Base-by-base conservation (phyloP, 805 yeast genomes). In the Saturnispora hagleri region DNA sequence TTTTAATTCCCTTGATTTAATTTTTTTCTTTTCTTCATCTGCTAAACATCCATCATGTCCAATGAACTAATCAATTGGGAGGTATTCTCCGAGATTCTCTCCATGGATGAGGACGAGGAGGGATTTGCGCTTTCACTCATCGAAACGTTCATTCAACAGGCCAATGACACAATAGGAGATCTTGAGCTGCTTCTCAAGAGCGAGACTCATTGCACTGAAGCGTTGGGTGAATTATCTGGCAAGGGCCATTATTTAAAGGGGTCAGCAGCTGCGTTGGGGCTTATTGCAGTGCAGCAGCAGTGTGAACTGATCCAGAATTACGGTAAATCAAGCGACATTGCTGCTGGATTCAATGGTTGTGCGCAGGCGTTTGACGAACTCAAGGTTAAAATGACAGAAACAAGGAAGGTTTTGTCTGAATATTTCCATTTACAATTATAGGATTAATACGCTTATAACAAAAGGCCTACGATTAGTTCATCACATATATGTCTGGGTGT, bases 51-150 rank as follows among this genome's bases (percentile, higher is more conserved):
- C 13, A 22, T 22, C 8, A 41, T 41, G 44, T 26, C 31, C 31
- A 49, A 43, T 46, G 95, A 87, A 41, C 72, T 87, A 56, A 83
- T 93, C 55, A 90, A 89, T 65, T 89, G 96, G 96, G 72, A 78
- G 43, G 91, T 89, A 28, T 84, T 93, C 64, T 80, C 83, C 52
- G 98, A 93, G 71, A 75, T 93, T 53, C 77, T 90, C 48, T 82
- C 87, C 50, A 90, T 93, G 97, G 99, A 93, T 68, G 97, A 91
- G 62, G 98, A 91, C 61, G 96, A 86, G 63, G 93, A 90, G 53
- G 96, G 89, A 7, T 93, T 93, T 72, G 83, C 91, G 34, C 73
- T 80, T 60, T 76, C 85, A 36, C 73, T 93, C 52, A 84, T 91
- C 51, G 79, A 79, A 54, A 89, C 95, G 33, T 91, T 87, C 66